Evolutionary conservation across 495 filamentous ascomycete genomes (phyloP), one percentile per base, ranked within the genome.

Genomic region (Neurospora tetraspora): DNA sequence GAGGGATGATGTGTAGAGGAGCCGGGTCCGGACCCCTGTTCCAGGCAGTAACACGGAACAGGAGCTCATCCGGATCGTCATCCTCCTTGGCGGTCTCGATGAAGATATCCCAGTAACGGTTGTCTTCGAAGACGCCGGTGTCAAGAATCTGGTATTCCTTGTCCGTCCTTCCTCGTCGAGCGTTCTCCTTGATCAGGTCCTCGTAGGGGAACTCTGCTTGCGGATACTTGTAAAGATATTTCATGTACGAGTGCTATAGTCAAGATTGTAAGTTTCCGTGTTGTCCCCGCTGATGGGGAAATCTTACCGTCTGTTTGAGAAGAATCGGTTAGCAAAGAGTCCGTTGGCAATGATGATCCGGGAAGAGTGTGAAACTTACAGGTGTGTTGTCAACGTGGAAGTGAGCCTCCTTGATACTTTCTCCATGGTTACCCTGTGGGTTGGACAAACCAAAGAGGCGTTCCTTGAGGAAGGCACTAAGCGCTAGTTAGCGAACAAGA

Each of bases 351-450:
- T 11, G 31, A 31, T 14, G 27, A 34, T 36, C 18, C 59, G 40
- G 47, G n/a, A 53, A 61, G 40, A 7, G 38, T 61, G 42, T 20
- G 20, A 72, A 43, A 71, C 84, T 83, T 77, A 85, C 83, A 71
- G 95, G 95, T 36, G 92, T 96, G 79, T 98, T 98, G 80, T 98
- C 95, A 70, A 97, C 82, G 81, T 98, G 96, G 78, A 97, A 98
- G 82, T 98, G 94, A 20, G 91, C 91, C 81, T 98, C 95, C 78
- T 98, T 98, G 84, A 98, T 88, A 77, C 93, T 95, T 82, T 98
- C 95, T 59, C 95, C 95, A 83, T 98, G 95, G 73, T 97, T 97
- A 70, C 95, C 95, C 82, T 98, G 92, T 1, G 95, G 95, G 77
- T 98, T 98, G 16, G 94, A 94, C 69, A 98, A 83, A 31, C 95